phyloP scores from a whole-genome alignment of 2,329 filamentous ascomycete genomes.

The Nannizziopsis barbatae region DNA sequence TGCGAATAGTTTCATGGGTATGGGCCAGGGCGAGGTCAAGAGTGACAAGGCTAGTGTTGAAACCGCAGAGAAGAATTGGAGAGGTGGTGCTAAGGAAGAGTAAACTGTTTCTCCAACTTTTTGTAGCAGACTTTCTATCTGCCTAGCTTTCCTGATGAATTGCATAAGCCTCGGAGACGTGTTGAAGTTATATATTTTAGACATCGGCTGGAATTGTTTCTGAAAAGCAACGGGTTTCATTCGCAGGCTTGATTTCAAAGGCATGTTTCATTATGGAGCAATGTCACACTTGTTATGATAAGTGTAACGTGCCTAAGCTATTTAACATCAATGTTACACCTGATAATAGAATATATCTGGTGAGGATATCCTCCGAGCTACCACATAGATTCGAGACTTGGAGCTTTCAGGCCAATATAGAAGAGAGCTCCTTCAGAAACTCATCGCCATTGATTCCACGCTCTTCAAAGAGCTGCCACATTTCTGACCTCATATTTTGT shows the following conservation, averaged over 20 bases:
- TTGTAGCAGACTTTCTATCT: background rate
- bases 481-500: conserved; percentile 58
- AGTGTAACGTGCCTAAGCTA: no score
- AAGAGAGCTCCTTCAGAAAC: no score
- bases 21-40: conserved; percentile 58
- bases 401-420: no score
- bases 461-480: conserved; percentile 61
- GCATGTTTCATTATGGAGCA: background rate
- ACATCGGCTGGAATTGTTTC: no score
- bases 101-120: conserved; percentile 20
- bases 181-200: no score
- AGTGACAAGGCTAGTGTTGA: conserved; percentile 74
- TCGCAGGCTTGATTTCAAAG: background rate
- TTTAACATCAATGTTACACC: no score
- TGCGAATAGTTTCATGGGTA: conserved; percentile 67
- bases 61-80: conserved; percentile 40
- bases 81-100: conserved; percentile 42
- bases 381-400: no score
- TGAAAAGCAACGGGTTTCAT: no score
- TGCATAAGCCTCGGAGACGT: background rate
- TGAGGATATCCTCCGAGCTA: no score
- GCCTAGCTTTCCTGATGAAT: conserved; percentile 1
- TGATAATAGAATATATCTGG: no score
- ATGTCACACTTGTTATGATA: background rate
- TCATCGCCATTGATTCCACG: conserved; percentile 72